Base-by-base conservation (phyloP, 306 rosid genomes). In the Cicer judaicum region DNA sequence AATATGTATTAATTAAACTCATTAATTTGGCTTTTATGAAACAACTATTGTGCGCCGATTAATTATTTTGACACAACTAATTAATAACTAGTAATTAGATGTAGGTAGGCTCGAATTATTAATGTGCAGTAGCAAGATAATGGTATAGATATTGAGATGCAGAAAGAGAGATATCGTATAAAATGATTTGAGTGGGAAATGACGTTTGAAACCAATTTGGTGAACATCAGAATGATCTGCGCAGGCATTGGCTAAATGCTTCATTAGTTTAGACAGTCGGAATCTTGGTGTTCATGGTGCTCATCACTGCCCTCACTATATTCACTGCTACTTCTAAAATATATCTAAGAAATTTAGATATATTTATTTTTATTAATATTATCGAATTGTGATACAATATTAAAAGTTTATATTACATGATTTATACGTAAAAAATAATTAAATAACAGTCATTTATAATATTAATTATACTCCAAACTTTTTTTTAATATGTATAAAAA, bases 211-310 rank as follows among this genome's bases (percentile, higher is more conserved):
- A 68, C 60, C 40, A 68, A 70, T 34, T 69, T 75, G 55, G 78
- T 70, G 64, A 76, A 57, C 48, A 70, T 74, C 21, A 12, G 57
- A 60, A 74, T 21, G 15, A 34, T 75, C 3, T 63, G 68, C 56
- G 38, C 29, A 16, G 18, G 56, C 11, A 81, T 63, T 76, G 69
- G 78, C 43, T 18, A 60, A 70, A 55, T 81, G 74, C 71, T 77
- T 81, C 81, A 38, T 76, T 81, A 55, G 78, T 81, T 70, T 81
- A 56, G 85, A 81, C 81, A 71, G 81, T 76, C 62, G 75, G 85
- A 81, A 76, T 81, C 75, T 81, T 11, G 64, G 81, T 64, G 57
- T 70, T 64, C 78, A 76, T 64, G 21, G 78, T 55, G 14, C 68
- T 36, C 1, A 29, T 10, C 19, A 71, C 16, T 14, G 18, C 18